phyloP scores from a whole-genome alignment of 1,284 basidiomycete species.

The Thecaphora thlaspeos region DNA sequence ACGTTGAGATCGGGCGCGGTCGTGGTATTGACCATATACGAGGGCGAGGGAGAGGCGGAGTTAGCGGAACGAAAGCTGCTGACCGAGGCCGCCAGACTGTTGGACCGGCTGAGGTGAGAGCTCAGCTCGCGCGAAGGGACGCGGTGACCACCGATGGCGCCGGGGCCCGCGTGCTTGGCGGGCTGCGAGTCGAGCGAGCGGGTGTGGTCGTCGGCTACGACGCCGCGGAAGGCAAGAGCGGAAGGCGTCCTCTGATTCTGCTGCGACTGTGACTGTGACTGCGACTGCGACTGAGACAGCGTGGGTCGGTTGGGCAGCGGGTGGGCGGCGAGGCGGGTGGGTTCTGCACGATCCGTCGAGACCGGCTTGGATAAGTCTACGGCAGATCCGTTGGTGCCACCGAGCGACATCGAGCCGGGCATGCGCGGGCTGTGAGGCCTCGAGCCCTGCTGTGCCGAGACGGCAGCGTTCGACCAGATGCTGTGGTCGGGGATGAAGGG shows the following conservation, averaged over 20 bases:
- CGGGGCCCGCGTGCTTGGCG: conserved; percentile 9
- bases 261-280: conserved; percentile 14
- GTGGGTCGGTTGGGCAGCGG: conserved; percentile 28
- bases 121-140: conserved; percentile 1
- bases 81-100: conserved; percentile 26
- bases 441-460: conserved; percentile 6
- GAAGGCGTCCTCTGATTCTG: conserved; percentile 11
- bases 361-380: too few relatives aligned
- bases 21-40: too few relatives aligned
- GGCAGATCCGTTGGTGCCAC: too few relatives aligned
- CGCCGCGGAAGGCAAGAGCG: conserved; percentile 8
- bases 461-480: conserved; percentile 26
- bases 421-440: too few relatives aligned
- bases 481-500: conserved; percentile 30
- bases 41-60: conserved; percentile 19
- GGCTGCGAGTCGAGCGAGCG: conserved; percentile 22
- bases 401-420: too few relatives aligned
- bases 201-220: conserved; percentile 10
- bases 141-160: conserved; percentile 16
- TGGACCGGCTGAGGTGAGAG: conserved; percentile 20
- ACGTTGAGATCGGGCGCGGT: neutral
- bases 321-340: conserved; percentile 14
- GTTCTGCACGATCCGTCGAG: conserved; percentile 7
- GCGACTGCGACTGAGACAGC: conserved; percentile 2
- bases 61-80: conserved; percentile 30